These are phyloP conservation scores for Lentinula aciculospora DNA, from an alignment of 768 basidiomycete species.

Conservation along the genomic window DNA sequence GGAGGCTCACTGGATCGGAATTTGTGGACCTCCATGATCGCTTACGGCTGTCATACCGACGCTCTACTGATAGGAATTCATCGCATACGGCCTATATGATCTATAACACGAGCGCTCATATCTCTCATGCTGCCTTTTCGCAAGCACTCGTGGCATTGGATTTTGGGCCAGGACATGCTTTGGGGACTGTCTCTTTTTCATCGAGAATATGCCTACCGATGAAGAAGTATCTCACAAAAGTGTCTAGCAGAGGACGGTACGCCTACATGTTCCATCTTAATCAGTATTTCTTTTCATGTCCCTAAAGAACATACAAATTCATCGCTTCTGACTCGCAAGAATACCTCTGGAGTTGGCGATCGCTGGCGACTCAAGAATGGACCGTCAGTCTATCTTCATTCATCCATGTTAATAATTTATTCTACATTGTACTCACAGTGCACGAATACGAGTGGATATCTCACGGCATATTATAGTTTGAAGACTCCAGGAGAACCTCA, in stretches of 20 bases:
- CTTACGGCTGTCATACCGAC: slow-evolving; percentile 42
- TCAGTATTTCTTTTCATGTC: not conserved
- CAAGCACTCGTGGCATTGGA: slow-evolving; percentile 37
- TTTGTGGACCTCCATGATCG: slow-evolving; percentile 64
- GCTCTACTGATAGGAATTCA: slow-evolving; percentile 35
- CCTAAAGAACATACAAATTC: slow-evolving; percentile 43
- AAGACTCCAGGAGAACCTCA: slow-evolving; percentile 50
- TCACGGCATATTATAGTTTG: slow-evolving; percentile 58
- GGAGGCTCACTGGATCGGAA: slow-evolving; percentile 45
- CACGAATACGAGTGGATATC: slow-evolving; percentile 40
- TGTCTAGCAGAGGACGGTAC: slow-evolving; percentile 37
- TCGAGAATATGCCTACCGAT: slow-evolving; percentile 33
- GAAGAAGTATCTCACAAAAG: slow-evolving; percentile 45
- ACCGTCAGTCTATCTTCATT: slow-evolving; percentile 37
- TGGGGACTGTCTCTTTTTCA: slow-evolving; percentile 48
- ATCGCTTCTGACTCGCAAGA: slow-evolving; percentile 52
- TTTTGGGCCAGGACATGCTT: slow-evolving; percentile 42
- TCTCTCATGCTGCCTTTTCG: slow-evolving; percentile 15
- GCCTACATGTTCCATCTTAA: slow-evolving; percentile 7
- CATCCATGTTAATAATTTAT: not conserved
- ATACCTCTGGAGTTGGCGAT: slow-evolving; percentile 54
- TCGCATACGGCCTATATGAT: slow-evolving; percentile 47
- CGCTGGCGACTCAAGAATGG: slow-evolving; percentile 54
- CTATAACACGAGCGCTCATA: slow-evolving; percentile 32
- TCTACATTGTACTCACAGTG: slow-evolving; percentile 34